Conservation (phyloP, 2,329 filamentous ascomycete genomes). For the Sporothrix pseudoabietina region DNA sequence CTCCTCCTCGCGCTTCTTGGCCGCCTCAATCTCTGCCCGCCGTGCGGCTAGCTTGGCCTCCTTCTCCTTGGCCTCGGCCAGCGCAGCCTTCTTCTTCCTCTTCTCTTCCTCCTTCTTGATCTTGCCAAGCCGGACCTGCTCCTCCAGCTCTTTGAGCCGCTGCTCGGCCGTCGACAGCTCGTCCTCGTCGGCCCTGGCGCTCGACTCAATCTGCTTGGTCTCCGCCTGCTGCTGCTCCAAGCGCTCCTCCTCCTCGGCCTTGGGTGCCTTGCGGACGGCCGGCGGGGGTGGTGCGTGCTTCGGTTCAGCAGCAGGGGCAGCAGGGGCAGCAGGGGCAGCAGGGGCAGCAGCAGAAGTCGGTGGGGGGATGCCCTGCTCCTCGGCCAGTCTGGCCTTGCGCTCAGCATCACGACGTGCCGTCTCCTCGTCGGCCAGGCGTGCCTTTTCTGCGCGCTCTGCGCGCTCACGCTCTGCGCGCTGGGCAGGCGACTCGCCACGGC, state of each 20-base stretch:
- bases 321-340: too few species aligned
- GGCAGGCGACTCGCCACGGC: slow-evolving; percentile 75
- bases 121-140: slow-evolving; percentile 91
- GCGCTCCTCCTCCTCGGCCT: slow-evolving; percentile 66
- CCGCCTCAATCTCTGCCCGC: slow-evolving; percentile 87
- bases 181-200: slow-evolving; percentile 73
- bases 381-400: slow-evolving; percentile 77
- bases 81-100: slow-evolving; percentile 83
- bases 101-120: slow-evolving; percentile 97
- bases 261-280: slow-evolving; percentile 42
- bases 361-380: slow-evolving; percentile 69
- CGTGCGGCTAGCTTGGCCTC: slow-evolving; percentile 81
- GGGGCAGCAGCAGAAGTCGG: slow-evolving; percentile 51
- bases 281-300: slow-evolving; percentile 73
- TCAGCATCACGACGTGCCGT: slow-evolving; percentile 87
- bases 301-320: slow-evolving; percentile 45
- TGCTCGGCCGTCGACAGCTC: slow-evolving; percentile 79
- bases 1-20: slow-evolving; percentile 85
- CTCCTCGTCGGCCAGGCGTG: slow-evolving; percentile 90
- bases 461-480: slow-evolving; percentile 88
- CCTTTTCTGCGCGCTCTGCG: slow-evolving; percentile 81
- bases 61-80: slow-evolving; percentile 84
- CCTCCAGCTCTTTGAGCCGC: slow-evolving; percentile 84
- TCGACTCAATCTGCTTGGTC: slow-evolving; percentile 78
- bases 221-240: slow-evolving; percentile 72